Percentiles rank a stretch among this genome's conserved stretches.
Conservation (phyloP, 1,284 basidiomycete genomes). For the Sporisorium graminicola region DNA sequence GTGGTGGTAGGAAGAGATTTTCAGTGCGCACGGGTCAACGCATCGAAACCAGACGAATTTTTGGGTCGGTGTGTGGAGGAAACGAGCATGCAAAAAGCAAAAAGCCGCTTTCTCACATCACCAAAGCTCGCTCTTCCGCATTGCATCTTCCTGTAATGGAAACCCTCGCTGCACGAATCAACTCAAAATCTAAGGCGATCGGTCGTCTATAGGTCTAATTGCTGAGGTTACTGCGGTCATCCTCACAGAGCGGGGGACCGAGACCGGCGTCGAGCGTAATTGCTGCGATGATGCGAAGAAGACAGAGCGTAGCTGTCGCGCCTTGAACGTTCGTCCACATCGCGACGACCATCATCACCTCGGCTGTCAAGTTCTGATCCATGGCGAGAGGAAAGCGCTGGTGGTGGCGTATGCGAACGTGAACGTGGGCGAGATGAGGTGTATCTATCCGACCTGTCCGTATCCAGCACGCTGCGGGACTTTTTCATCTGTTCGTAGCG, state of each 20-base stretch:
- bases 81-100: not conserved
- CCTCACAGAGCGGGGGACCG: conserved; percentile 13
- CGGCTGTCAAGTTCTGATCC: not conserved
- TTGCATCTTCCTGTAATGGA: not conserved
- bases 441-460: not conserved
- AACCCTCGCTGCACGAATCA: not conserved
- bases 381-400: not conserved
- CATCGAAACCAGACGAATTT: not conserved
- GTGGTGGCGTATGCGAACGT: conserved; percentile 8
- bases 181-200: no score
- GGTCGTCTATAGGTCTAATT: not conserved
- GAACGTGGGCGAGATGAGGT: conserved; percentile 5
- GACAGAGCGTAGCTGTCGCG: not conserved
- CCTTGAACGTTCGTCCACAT: not conserved
- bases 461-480: conserved; percentile 25
- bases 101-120: not conserved
- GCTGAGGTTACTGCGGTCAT: not conserved
- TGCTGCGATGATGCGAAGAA: conserved; percentile 2
- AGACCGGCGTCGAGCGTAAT: conserved; percentile 14
- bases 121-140: not conserved
- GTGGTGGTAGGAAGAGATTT: conserved; percentile 1
- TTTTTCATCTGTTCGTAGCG: conserved; percentile 37
- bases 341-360: not conserved
- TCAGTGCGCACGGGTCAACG: conserved; percentile 14
- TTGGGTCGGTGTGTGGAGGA: not conserved